Conservation (phyloP, 192 early-diverging fungal species). For the Neocallimastix lanati region DNA sequence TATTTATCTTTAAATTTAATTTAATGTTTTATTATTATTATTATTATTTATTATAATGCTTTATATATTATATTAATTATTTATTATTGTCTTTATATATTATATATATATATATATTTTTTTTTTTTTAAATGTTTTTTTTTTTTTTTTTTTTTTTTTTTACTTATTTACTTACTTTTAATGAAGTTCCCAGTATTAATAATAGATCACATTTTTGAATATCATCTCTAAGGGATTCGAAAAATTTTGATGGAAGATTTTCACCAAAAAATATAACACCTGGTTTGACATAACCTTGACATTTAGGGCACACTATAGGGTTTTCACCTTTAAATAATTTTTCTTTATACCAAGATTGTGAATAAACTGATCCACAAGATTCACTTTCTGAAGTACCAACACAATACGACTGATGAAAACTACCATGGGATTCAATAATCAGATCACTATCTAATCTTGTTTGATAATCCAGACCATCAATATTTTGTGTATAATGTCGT, state of each 20-base stretch:
- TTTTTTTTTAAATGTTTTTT: too few relatives aligned
- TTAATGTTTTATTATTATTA: too few relatives aligned
- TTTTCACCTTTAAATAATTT: neutral
- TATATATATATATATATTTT: too few relatives aligned
- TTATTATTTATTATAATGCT: too few relatives aligned
- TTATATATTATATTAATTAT: too few relatives aligned
- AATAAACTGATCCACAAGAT: neutral
- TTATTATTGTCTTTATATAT: too few relatives aligned
- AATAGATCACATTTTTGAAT: neutral
- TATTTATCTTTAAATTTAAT: too few relatives aligned
- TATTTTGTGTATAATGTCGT: neutral
- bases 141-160: neutral
- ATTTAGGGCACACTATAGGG: neutral
- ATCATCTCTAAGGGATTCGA: neutral
- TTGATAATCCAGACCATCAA: neutral
- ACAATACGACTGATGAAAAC: neutral
- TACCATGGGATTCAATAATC: neutral
- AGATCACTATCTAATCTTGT: neutral
- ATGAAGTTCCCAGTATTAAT: neutral
- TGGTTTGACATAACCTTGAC: neutral
- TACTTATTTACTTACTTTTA: neutral
- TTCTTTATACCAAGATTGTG: neutral
- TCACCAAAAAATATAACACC: neutral
- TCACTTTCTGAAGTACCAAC: neutral
- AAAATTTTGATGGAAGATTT: neutral